Base-by-base conservation (phyloP, 768 basidiomycete genomes). In the Tylopilus vinaceipallidus region DNA sequence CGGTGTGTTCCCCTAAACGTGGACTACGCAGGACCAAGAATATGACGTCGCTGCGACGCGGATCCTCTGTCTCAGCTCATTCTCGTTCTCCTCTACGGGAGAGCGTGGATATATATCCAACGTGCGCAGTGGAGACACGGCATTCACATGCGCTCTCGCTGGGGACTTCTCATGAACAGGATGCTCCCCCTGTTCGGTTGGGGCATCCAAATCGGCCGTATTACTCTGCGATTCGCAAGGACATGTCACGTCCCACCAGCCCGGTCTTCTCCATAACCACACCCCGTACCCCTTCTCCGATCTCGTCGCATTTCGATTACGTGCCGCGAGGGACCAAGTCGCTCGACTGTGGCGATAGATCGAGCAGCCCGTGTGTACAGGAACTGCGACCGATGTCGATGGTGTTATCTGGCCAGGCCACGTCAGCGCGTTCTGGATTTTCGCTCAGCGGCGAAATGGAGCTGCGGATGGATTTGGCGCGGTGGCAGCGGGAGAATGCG, bases 361-460 rank as follows among this genome's bases (percentile, higher is more conserved):
- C 57, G 24, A 47, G 55, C 14, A n/a, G 58, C 8, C 49, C 55
- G 53, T 51, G 52, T 47, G 47, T 51, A 33, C 51, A 34, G 27
- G 43, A 67, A 46, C 45, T 63, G 47, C 57, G 61, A 20, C 63
- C 62, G 48, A 64, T 56, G 66, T 68, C 63, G 52, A 55, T 63
- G 65, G 60, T 57, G 39, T 42, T 55, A 22, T 59, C 56, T 33
- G 59, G 54, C 33, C 56, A 52, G 44, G 45, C 56, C 36, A 54
- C 54, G 37, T 53, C 61, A 24, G 50, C 62, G 1, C 22, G 56
- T 30, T 60, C 64, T 13, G 80, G 80, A 13, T 81, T 72, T 60
- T 83, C 81, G 47, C 67, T 83, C 55, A 83, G 80, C 45, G 81
- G 81, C 11, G 79, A 82, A 64, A 79, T 76, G 46, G 81, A 83